Percentiles rank a stretch among this genome's conserved stretches.
These are phyloP conservation scores for Tolypocladium guangdongense DNA, from an alignment of 2,329 filamentous ascomycete genomes.

Conservation along the genomic window DNA sequence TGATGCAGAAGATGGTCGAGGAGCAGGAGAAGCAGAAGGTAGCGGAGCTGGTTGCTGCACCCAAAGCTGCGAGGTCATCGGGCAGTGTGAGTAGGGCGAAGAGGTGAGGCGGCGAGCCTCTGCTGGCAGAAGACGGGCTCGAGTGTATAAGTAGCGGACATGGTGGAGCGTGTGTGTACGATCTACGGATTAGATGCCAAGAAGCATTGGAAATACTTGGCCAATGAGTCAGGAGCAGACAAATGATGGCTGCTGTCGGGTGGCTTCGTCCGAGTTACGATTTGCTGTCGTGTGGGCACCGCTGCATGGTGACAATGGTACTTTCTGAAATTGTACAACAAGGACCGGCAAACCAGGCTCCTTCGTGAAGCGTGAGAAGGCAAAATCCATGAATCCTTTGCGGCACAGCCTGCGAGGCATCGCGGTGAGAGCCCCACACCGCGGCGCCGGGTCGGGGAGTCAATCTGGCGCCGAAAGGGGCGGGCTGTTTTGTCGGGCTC, in stretches of 20 bases:
- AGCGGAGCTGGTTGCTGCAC: conserved; percentile 18
- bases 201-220: not conserved
- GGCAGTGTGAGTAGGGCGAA: conserved; percentile 9
- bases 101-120: conserved; percentile 8
- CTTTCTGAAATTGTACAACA: not conserved
- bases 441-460: not conserved
- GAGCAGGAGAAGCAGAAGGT: conserved; percentile 22
- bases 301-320: too few species aligned
- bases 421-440: not conserved
- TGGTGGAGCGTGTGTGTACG: not conserved
- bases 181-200: not conserved
- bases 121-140: not conserved
- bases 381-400: not conserved
- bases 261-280: not conserved
- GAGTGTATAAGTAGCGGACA: not conserved
- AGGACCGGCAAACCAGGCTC: too few species aligned
- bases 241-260: not conserved
- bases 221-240: not conserved
- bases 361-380: too few species aligned
- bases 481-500: not conserved
- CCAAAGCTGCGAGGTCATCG: conserved; percentile 5
- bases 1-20: conserved; percentile 20
- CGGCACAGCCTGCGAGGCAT: not conserved
- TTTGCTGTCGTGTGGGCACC: not conserved
- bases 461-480: not conserved